Conservation (phyloP, 1,139 yeast species). For the Kurtzmaniella quercitrusa region DNA sequence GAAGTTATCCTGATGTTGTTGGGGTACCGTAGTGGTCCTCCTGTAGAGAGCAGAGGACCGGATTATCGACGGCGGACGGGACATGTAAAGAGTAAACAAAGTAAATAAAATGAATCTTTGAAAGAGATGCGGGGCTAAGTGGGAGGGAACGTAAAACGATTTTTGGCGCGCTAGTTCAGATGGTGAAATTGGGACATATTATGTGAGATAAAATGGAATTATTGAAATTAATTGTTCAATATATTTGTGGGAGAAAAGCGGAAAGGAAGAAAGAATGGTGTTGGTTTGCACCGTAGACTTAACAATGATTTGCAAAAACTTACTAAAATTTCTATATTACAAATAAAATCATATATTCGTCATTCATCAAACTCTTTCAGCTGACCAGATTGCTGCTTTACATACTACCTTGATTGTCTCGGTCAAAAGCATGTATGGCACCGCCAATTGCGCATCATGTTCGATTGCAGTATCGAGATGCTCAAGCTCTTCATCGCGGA, state of each 20-base stretch:
- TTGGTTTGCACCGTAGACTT: too few species aligned
- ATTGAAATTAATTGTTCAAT: too few species aligned
- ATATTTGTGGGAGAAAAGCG: neutral
- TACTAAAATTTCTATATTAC: neutral
- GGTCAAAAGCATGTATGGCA: constrained; percentile 83
- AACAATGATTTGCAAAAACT: too few species aligned
- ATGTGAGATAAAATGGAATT: too few species aligned
- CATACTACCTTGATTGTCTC: constrained; percentile 84
- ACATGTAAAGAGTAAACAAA: constrained; percentile 2
- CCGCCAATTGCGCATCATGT: constrained; percentile 88
- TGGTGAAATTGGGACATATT: too few species aligned
- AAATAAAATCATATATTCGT: neutral
- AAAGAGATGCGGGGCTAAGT: neutral
- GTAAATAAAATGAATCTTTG: neutral
- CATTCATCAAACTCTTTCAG: constrained; percentile 65
- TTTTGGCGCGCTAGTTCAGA: too few species aligned
- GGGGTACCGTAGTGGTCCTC: constrained; percentile 1
- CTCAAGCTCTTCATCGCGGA: constrained; percentile 93
- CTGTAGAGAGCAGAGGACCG: constrained; percentile 6
- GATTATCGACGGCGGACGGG: constrained; percentile 6
- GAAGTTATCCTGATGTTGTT: constrained; percentile 37
- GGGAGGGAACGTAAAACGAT: neutral
- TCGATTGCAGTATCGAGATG: constrained; percentile 92
- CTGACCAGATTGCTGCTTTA: constrained; percentile 85
- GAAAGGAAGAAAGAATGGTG: neutral